These are phyloP conservation scores for Alternaria tenuissima DNA, from an alignment of 2,329 filamentous ascomycete genomes.

Conservation along the genomic window DNA sequence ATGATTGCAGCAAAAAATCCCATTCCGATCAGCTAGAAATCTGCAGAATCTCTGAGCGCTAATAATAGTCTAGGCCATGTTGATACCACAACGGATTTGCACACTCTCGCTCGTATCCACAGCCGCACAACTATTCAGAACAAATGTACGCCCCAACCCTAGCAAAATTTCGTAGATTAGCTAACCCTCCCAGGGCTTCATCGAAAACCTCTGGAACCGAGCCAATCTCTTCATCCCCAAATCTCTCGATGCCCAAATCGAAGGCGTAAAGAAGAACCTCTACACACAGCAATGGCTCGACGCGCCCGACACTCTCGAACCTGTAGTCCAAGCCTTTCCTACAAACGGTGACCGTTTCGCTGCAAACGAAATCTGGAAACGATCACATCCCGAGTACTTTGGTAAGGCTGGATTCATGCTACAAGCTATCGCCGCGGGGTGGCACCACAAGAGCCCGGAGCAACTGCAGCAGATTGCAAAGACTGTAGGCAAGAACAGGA, in stretches of 20 bases:
- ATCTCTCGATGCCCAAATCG: conserved; percentile 70
- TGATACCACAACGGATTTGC: conserved; percentile 59
- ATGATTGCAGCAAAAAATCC: background rate
- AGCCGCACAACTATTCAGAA: conserved; percentile 58
- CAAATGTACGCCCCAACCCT: conserved; percentile 39
- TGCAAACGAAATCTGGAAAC: conserved; percentile 79
- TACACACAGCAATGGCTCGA: conserved; percentile 72
- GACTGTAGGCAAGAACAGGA: conserved; percentile 73
- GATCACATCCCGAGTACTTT: conserved; percentile 67
- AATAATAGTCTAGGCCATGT: conserved; percentile 42
- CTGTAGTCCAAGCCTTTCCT: conserved; percentile 63
- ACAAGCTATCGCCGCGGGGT: conserved; percentile 79
- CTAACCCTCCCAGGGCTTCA: conserved; percentile 61
- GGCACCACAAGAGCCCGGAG: conserved; percentile 76
- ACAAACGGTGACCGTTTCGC: conserved; percentile 84
- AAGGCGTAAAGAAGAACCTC: conserved; percentile 69
- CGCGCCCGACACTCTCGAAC: conserved; percentile 63
- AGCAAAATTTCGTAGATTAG: background rate
- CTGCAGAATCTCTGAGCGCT: background rate
- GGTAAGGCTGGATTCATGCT: conserved; percentile 73
- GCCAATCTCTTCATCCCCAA: conserved; percentile 72
- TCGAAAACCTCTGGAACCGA: conserved; percentile 68
- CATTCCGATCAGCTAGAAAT: background rate
- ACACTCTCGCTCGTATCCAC: conserved; percentile 62
- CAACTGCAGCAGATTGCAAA: conserved; percentile 74